Base-by-base conservation (phyloP, 495 filamentous ascomycete genomes). In the Recurvomyces mirabilis region DNA sequence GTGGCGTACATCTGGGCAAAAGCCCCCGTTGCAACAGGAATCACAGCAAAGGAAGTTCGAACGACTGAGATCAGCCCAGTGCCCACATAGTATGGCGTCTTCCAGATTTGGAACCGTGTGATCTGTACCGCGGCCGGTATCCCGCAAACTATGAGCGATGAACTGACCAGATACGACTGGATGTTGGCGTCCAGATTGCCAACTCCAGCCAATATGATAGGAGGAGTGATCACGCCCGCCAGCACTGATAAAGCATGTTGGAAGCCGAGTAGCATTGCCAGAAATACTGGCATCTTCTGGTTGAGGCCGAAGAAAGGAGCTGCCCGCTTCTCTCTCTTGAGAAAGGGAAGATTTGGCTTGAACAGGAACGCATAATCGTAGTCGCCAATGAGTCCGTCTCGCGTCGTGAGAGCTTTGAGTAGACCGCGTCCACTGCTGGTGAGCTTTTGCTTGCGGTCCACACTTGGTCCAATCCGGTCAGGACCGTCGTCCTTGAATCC, bases 21-120 rank as follows among this genome's bases (percentile, higher is more conserved):
- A 0, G 78, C 82, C 18, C 83, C 84, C 5, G 73, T 70, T 9
- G 86, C 83, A 14, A 94, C 79, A 5, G 87, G 84, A 49, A 95
- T 91, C 37, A 86, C 84, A 15, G 86, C 72, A 61, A 94, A 94
- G 0, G 81, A 87, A 20, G 83, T 84, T 36, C 86, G 86, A 14
- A 93, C 84, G n/a, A 94, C 86, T 1, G 83, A 88, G 43, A 94
- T 83, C 34, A 94, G 62, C 1, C 88, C 88, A 0, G 88, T 94
- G 26, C 88, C 87, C 50, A 94, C 62, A 51, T 80, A 91, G 61
- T 93, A 93, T 41, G 79, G 81, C 4, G 86, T 93, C 42, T 73
- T 75, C 34, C 69, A 74, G 43, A 94, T 77, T 55, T 84, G 82
- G 53, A 93, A 81, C n/a, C 88, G 66, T 2, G 79, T 82, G 63